A percentile compares a stretch with the other conserved stretches of the same genome.
These are phyloP conservation scores for Sarocladium kiliense DNA, from an alignment of 2,329 filamentous ascomycete species.

Conservation along the genomic window DNA sequence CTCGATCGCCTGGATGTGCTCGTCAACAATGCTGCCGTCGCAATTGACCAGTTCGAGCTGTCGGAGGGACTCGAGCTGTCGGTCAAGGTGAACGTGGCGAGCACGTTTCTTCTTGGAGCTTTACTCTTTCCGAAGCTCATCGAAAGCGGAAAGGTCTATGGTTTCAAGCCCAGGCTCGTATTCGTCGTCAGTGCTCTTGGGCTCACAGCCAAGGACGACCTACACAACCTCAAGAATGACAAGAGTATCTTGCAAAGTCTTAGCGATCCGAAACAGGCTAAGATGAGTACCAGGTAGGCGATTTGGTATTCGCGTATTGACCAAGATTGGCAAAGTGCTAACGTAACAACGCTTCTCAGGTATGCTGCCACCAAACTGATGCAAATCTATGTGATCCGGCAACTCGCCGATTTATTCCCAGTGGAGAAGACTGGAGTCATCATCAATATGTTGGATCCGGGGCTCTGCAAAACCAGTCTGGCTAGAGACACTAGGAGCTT, in stretches of 20 bases:
- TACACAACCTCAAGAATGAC: background rate
- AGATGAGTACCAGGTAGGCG: conserved; percentile 1
- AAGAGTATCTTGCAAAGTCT: background rate
- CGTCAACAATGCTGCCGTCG: conserved; percentile 33
- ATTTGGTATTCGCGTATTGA: too few relatives aligned
- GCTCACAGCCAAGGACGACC: background rate
- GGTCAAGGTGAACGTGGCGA: conserved; percentile 42
- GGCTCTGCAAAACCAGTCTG: conserved; percentile 31
- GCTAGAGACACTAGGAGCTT: background rate
- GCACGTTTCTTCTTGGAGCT: conserved; percentile 7
- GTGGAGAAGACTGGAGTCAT: conserved; percentile 26
- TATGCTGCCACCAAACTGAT: conserved; percentile 27
- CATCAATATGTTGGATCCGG: conserved; percentile 34
- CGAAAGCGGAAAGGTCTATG: background rate
- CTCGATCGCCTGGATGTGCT: conserved; percentile 37
- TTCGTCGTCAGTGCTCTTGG: conserved; percentile 1
- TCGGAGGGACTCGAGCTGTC: conserved; percentile 36
- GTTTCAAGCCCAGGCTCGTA: background rate
- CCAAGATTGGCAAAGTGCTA: too few relatives aligned
- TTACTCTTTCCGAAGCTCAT: conserved; percentile 2
- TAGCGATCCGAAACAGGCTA: background rate
- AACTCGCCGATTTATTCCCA: conserved; percentile 28
- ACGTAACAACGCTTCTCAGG: conserved; percentile 4
- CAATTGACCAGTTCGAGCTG: conserved; percentile 14
- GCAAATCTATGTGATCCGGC: conserved; percentile 21